Conservation (phyloP, 805 yeast genomes). For the Blastobotrys americana region DNA sequence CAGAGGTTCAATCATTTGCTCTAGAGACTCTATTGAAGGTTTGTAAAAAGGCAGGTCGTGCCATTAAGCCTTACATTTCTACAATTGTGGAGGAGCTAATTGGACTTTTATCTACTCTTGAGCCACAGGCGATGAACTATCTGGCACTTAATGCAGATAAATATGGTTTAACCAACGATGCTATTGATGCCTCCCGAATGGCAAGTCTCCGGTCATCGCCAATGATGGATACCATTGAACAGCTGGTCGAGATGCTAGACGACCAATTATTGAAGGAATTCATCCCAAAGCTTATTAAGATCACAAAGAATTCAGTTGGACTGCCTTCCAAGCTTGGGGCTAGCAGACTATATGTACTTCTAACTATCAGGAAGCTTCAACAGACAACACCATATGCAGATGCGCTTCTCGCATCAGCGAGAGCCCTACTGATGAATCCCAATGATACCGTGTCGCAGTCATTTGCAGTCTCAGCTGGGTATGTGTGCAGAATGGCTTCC, state of each 20-base stretch:
- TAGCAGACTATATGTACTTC: conserved; percentile 58
- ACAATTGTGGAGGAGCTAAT: conserved; percentile 62
- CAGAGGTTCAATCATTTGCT: conserved; percentile 72
- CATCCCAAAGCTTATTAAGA: conserved; percentile 43
- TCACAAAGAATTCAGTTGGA: conserved; percentile 70
- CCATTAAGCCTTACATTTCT: conserved; percentile 58
- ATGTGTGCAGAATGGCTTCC: conserved; percentile 57
- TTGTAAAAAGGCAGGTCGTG: conserved; percentile 53
- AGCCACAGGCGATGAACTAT: conserved; percentile 85
- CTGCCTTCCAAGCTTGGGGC: conserved; percentile 88
- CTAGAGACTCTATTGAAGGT: conserved; percentile 68
- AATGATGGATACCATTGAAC: conserved; percentile 79
- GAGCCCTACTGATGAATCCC: conserved; percentile 55
- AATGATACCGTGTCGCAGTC: conserved; percentile 68
- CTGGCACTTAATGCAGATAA: conserved; percentile 82
- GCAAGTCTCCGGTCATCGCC: conserved; percentile 76
- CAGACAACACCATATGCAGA: conserved; percentile 49
- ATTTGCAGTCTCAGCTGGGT: conserved; percentile 75
- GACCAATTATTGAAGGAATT: conserved; percentile 43
- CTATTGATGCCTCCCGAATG: conserved; percentile 69
- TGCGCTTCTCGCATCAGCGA: conserved; percentile 50
- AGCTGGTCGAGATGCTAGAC: conserved; percentile 52
- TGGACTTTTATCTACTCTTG: conserved; percentile 72
- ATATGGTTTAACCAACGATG: conserved; percentile 62
- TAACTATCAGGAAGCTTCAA: conserved; percentile 51